phyloP scores from a whole-genome alignment of 208 protist species.

The Crithidia expoeki region DNA sequence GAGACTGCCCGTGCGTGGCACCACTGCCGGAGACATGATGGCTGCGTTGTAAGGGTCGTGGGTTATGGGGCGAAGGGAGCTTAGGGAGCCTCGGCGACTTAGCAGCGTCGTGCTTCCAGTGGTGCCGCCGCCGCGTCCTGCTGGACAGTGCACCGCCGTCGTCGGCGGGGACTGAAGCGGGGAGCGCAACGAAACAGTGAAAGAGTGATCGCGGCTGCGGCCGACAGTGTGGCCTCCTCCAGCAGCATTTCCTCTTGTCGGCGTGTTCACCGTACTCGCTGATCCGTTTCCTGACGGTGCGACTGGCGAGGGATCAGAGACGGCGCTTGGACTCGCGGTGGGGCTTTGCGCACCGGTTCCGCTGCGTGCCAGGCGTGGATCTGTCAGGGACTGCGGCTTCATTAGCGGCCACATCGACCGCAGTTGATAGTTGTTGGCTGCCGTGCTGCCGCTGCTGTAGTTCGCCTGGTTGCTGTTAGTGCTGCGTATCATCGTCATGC shows the following conservation, averaged over 20 bases:
- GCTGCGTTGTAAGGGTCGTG: slow-evolving; percentile 30
- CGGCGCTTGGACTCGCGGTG: neutral
- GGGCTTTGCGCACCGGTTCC: neutral
- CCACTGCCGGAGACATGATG: slow-evolving; percentile 8
- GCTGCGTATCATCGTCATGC: neutral
- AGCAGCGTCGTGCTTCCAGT: neutral
- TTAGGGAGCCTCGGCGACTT: slow-evolving; percentile 14
- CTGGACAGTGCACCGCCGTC: neutral
- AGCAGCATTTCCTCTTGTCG: neutral
- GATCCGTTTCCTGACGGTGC: neutral
- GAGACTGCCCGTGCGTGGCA: slow-evolving; percentile 13
- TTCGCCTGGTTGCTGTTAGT: slow-evolving; percentile 3
- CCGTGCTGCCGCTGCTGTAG: slow-evolving; percentile 1
- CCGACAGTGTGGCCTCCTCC: neutral
- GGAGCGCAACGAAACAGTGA: neutral
- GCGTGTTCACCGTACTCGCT: neutral
- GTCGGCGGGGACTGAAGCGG: slow-evolving; percentile 15
- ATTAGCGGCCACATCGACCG: slow-evolving; percentile 17
- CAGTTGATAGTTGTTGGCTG: neutral
- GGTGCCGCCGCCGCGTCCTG: neutral
- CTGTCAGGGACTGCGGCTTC: slow-evolving; percentile 1
- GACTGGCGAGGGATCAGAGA: neutral
- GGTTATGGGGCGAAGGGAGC: slow-evolving; percentile 15
- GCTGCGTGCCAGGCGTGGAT: neutral
- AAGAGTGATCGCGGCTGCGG: slow-evolving; percentile 13